Conservation (phyloP, 768 basidiomycete genomes). For the Rhodotorula taiwanensis region DNA sequence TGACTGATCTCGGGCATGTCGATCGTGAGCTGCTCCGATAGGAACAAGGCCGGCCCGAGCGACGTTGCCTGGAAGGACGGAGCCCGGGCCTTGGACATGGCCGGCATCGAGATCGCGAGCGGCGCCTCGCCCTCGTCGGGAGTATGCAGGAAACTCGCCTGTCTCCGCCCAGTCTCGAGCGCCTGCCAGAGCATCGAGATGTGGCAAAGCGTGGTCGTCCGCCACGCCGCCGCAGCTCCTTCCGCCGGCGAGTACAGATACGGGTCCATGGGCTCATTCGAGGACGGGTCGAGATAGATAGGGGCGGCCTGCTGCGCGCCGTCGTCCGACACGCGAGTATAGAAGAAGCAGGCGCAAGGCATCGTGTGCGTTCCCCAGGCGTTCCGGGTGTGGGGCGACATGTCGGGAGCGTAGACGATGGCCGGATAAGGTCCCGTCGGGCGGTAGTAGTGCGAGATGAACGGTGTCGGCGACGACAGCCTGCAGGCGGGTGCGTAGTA, state of each 20-base stretch:
- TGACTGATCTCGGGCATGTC: conserved; percentile 16
- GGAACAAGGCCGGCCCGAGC: conserved; percentile 31
- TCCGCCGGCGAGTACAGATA: conserved; percentile 26
- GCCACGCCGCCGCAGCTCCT: conserved; percentile 29
- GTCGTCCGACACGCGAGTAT: conserved; percentile 29
- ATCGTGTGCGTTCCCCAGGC: conserved; percentile 32
- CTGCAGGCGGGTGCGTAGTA: background rate
- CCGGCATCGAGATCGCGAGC: background rate
- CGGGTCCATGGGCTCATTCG: conserved; percentile 1
- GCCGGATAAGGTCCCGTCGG: conserved; percentile 24
- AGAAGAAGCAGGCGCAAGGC: conserved; percentile 38
- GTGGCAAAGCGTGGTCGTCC: conserved; percentile 31
- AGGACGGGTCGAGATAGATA: background rate
- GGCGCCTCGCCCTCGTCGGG: background rate
- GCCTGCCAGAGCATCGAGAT: conserved; percentile 29
- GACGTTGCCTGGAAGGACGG: conserved; percentile 34
- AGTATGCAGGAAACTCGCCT: background rate
- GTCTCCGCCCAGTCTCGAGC: conserved; percentile 8
- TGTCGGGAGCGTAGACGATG: conserved; percentile 35
- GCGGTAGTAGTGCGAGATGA: conserved; percentile 34
- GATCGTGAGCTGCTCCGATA: conserved; percentile 5
- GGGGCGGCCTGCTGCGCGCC: conserved; percentile 3
- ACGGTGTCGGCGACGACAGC: conserved; percentile 31
- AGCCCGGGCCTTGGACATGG: conserved; percentile 9
- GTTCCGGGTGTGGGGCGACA: conserved; percentile 18